Base-by-base conservation (phyloP, 1,284 basidiomycete genomes). In the Xanthoconium separans region DNA sequence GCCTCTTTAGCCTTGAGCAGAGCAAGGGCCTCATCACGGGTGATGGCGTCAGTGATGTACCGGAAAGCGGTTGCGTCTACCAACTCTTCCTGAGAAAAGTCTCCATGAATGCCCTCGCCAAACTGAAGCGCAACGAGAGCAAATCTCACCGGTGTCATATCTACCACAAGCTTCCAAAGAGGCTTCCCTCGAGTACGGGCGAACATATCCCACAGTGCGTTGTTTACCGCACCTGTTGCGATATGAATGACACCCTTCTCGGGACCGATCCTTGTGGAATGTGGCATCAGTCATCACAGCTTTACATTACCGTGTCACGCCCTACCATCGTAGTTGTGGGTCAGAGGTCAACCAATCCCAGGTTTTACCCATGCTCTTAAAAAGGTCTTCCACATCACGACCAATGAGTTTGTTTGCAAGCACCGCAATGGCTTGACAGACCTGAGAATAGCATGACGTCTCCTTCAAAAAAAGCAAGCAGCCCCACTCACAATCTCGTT, bases 21-120 rank as follows among this genome's bases (percentile, higher is more conserved):
- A 30, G 78, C 81, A 40, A 97, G 75, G 2, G 95, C 95, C 70
- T 98, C 95, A 50, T 93, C 92, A 44, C 82, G 86, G 16, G 93
- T 95, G 70, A 98, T 89, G 3, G 86, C 93, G 69, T 98, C 95
- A 6, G 93, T 89, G 68, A 98, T 95, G 74, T 98, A 97, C 39
- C 92, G 81, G 79, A 93, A 98, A 2, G 92, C 83, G 3, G 89
- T 84, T 4, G 91, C 84, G 47, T 80, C 78, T 31, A 98, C 93
- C 27, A 97, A 79, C 71, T 97, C 93, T 71, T 94, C 91, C 85
- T 89, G 47, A 27, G 13, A 36, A 29, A 20, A 39, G 8, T 34
- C 22, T 40, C 34, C n/a, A 47, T 41, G n/a, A 50, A 34, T 6
- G 7, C 31, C 29, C 31, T 42, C 9, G 18, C 27, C 22, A 5